phyloP scores from a whole-genome alignment of 768 basidiomycete species.

The Polyporus arcularius region DNA sequence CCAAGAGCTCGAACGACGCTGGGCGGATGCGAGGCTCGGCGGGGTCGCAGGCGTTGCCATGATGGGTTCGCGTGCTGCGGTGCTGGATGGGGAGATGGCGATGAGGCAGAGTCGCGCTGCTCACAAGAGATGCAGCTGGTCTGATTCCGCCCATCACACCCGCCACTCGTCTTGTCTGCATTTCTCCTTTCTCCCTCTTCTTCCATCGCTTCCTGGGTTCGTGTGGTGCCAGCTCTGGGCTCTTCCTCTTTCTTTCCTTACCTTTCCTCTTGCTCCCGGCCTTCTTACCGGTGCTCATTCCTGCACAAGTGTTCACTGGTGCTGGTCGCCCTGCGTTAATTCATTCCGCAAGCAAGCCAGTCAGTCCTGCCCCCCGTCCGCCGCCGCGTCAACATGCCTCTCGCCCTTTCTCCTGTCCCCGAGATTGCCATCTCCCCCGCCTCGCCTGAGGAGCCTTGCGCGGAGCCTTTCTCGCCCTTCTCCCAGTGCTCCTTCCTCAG shows the following conservation, averaged over 20 bases:
- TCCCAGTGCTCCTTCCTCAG: constrained; percentile 31
- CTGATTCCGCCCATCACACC: constrained; percentile 18
- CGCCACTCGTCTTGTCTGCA: constrained; percentile 23
- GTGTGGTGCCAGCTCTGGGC: constrained; percentile 27
- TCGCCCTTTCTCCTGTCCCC: constrained; percentile 50
- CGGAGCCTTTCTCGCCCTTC: constrained; percentile 69
- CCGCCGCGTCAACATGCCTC: constrained; percentile 28
- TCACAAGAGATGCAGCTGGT: not conserved
- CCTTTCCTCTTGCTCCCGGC: constrained; percentile 26
- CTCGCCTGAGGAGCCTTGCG: constrained; percentile 49
- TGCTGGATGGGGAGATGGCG: constrained; percentile 11
- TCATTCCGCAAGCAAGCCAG: constrained; percentile 12
- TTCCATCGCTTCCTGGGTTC: constrained; percentile 19
- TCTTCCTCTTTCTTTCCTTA: constrained; percentile 37
- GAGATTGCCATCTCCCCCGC: constrained; percentile 72
- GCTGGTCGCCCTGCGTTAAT: constrained; percentile 34
- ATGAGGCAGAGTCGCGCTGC: not conserved
- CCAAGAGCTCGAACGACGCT: not conserved
- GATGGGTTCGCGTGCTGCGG: not conserved
- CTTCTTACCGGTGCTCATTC: constrained; percentile 23
- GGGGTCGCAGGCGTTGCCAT: constrained; percentile 4
- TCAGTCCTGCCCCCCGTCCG: constrained; percentile 27
- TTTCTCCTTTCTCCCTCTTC: constrained; percentile 2
- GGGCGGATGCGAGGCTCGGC: constrained; percentile 11
- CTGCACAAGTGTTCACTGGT: constrained; percentile 30